Conservation (phyloP, 2,329 filamentous ascomycete genomes). For the Colletotrichum tabaci region DNA sequence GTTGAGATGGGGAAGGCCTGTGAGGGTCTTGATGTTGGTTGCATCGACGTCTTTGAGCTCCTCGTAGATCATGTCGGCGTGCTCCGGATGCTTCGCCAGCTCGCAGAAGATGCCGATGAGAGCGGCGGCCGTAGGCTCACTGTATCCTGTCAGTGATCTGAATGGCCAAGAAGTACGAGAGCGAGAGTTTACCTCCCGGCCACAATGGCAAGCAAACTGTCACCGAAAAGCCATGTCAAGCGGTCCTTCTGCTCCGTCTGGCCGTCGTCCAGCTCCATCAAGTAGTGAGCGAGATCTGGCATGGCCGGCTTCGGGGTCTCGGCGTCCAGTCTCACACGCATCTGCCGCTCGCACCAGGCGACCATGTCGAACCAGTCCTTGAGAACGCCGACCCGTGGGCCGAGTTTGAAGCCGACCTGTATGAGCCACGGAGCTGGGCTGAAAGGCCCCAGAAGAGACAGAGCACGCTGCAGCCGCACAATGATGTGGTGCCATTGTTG, state of each 20-base stretch:
- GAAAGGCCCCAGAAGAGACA: conserved; percentile 50
- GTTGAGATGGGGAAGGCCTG: conserved; percentile 46
- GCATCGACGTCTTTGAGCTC: conserved; percentile 42
- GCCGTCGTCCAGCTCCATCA: conserved; percentile 37
- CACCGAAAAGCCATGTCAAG: conserved; percentile 38
- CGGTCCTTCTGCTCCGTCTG: conserved; percentile 31
- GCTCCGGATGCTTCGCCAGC: conserved; percentile 41
- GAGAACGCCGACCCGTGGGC: conserved; percentile 40
- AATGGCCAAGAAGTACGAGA: not conserved
- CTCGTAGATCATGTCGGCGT: conserved; percentile 37
- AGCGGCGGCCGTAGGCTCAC: conserved; percentile 43
- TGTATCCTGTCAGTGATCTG: conserved; percentile 12
- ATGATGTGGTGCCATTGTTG: conserved; percentile 49
- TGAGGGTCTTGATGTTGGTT: conserved; percentile 42
- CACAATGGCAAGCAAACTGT: conserved; percentile 45
- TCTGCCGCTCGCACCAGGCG: conserved; percentile 45
- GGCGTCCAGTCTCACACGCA: conserved; percentile 36
- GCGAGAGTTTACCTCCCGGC: conserved; percentile 43
- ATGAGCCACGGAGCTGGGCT: conserved; percentile 49
- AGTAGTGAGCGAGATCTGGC: conserved; percentile 36
- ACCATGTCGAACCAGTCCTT: conserved; percentile 46
- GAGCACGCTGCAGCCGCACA: conserved; percentile 46
- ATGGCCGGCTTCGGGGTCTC: conserved; percentile 29
- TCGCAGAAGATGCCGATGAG: conserved; percentile 44
- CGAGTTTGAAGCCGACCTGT: conserved; percentile 45